Evolutionary conservation across 1,284 basidiomycete species (phyloP), one percentile per base, ranked within the genome.

Genomic region (Pseudozyma sp.): DNA sequence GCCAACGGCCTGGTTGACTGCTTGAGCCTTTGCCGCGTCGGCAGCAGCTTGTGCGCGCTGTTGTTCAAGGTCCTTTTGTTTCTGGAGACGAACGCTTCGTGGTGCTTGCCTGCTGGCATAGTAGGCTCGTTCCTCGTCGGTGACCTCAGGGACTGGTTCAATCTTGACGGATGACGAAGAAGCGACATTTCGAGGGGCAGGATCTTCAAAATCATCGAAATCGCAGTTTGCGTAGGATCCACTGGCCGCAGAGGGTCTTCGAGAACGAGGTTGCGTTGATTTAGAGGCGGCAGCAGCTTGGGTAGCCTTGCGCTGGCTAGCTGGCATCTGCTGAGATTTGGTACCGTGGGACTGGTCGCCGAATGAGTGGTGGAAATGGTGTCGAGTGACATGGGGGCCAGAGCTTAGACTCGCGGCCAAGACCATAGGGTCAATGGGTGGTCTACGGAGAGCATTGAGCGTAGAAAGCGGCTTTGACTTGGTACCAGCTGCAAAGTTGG

Each of bases 361-460:
- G 19, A 77, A 82, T 1, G 78, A 70, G 52, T 83, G 82, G 51
- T 82, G 79, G 49, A 83, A 83, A 43, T 83, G 82, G 59, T 82
- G 81, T 6, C 81, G 67, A 21, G 81, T 83, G 55, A 83, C 74
- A 31, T 83, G 78, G 3, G 81, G 82, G 19, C 78, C 79, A 3
- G 80, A 80, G 54, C 65, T 73, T 8, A 83, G 65, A 54, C 74
- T 78, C 2, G 82, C 82, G 12, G 80, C 81, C 18, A 83, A 63
- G 44, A 83, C 75, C 70, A 83, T 79, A 13, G 82, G 82, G 55
- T 83, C 82, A 52, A 83, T 78, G 42, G 82, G 72, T 2, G 81
- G 81, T 18, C 82, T 48, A n/a, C 82, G 59, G 3, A 83, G 68
- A 25, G 80, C 80, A n/a, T 79, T 69, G 49, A 82, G 76, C 5